Percentiles rank a stretch among this genome's conserved stretches.
phyloP scores from a whole-genome alignment of 78 protist species.

The Isochrysis galbana region DNA sequence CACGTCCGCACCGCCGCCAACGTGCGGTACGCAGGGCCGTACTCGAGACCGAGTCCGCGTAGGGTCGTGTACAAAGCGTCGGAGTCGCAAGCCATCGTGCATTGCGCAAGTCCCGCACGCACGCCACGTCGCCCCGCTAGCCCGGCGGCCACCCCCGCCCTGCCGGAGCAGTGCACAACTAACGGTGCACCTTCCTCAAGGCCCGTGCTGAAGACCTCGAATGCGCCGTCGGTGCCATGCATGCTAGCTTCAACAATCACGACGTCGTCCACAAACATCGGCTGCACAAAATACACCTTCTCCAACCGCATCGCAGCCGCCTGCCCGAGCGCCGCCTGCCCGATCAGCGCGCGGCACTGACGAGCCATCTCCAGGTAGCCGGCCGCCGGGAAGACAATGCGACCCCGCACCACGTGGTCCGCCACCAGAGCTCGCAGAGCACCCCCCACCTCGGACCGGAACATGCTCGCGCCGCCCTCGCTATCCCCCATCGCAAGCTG shows the following conservation, averaged over 20 bases:
- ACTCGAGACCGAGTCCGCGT: not conserved
- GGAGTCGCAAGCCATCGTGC: not conserved
- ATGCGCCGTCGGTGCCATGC: not conserved
- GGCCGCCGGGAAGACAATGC: not conserved
- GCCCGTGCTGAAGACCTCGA: not conserved
- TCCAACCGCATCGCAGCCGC: not conserved
- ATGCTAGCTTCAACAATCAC: not conserved
- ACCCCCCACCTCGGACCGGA: not conserved
- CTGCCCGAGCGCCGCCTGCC: not conserved
- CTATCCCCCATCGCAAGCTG: not conserved
- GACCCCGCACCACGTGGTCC: not conserved
- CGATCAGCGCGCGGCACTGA: no score
- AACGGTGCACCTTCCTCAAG: not conserved
- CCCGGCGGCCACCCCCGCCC: not conserved
- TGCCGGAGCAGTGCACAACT: not conserved
- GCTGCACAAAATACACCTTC: not conserved
- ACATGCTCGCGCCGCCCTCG: not conserved
- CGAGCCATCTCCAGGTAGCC: not conserved
- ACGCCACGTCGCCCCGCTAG: not conserved
- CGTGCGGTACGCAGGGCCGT: not conserved
- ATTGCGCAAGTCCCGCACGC: not conserved
- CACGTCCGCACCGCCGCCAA: not conserved
- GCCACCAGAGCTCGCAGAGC: not conserved
- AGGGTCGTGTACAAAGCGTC: not conserved
- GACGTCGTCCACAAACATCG: not conserved